A percentile compares a stretch with the other conserved stretches of the same genome.
Conservation (phyloP, 495 filamentous ascomycete genomes). For the Aspergillus panamensis region DNA sequence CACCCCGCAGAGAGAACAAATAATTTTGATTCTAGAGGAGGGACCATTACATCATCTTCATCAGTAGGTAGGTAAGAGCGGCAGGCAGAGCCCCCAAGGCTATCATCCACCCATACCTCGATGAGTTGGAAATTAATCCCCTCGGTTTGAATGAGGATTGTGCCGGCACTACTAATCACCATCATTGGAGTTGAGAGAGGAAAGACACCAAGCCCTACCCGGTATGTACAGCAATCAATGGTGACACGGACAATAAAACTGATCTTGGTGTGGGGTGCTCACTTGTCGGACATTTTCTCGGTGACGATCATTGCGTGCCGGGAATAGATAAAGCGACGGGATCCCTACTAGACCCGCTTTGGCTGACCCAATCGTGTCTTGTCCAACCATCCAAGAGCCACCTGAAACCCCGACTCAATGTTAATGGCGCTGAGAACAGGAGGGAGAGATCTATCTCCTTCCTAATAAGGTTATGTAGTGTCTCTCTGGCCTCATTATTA, state of each 20-base stretch:
- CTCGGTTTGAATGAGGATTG: background rate
- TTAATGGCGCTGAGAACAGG: background rate
- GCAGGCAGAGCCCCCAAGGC: background rate
- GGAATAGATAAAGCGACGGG: conserved; percentile 20
- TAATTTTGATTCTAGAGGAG: background rate
- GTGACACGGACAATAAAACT: conserved; percentile 13
- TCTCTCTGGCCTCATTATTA: background rate
- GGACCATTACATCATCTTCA: background rate
- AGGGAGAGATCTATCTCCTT: conserved; percentile 4
- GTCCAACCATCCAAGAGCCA: conserved; percentile 1
- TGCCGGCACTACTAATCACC: background rate
- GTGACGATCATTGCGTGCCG: conserved; percentile 25
- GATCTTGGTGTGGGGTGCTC: conserved; percentile 4
- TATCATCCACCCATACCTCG: no score
- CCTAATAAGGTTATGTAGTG: background rate
- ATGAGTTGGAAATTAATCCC: background rate
- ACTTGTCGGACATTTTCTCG: conserved; percentile 22
- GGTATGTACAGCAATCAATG: conserved; percentile 6
- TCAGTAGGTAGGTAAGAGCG: background rate
- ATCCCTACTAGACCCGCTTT: conserved; percentile 18
- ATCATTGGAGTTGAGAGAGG: background rate
- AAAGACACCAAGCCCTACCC: background rate
- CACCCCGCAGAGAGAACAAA: background rate
- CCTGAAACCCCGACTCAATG: conserved; percentile 15
- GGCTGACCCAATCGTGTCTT: conserved; percentile 16